Percentiles rank a stretch among this genome's conserved stretches.
Evolutionary conservation across 2,329 filamentous ascomycete genomes (phyloP).

Genomic region (Fusarium sp.): DNA sequence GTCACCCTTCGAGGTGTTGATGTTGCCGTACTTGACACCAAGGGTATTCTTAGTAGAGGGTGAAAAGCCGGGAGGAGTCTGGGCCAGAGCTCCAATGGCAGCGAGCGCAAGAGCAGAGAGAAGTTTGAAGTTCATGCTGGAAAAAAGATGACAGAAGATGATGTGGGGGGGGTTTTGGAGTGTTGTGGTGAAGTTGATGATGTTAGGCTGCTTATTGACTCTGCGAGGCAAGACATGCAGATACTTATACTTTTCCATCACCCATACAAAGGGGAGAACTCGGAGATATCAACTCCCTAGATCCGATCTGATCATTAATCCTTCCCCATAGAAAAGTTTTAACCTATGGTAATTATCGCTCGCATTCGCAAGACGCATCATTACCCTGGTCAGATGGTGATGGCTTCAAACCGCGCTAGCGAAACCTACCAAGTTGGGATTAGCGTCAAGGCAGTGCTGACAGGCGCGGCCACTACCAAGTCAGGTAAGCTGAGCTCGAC

Average conservation of each 20-base stretch:
- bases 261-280: not conserved
- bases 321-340: not conserved
- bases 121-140: not conserved
- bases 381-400: not conserved
- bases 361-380: not conserved
- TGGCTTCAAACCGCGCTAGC: constrained; percentile 6
- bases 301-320: not conserved
- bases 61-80: constrained; percentile 3
- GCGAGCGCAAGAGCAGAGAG: not conserved
- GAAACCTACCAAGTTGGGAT: constrained; percentile 6
- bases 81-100: not conserved
- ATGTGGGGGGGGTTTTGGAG: not conserved
- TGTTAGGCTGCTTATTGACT: not conserved
- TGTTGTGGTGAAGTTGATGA: not conserved
- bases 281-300: not conserved
- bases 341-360: not conserved
- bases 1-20: not conserved
- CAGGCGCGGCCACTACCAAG: not conserved
- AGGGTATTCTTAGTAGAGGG: not conserved
- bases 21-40: not conserved
- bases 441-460: not conserved
- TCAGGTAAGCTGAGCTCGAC: not conserved
- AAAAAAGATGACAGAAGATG: too few species aligned
- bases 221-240: not conserved
- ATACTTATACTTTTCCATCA: not conserved